Evolutionary conservation across 768 basidiomycete genomes (phyloP).

Genomic region (Amanita rubescens): DNA sequence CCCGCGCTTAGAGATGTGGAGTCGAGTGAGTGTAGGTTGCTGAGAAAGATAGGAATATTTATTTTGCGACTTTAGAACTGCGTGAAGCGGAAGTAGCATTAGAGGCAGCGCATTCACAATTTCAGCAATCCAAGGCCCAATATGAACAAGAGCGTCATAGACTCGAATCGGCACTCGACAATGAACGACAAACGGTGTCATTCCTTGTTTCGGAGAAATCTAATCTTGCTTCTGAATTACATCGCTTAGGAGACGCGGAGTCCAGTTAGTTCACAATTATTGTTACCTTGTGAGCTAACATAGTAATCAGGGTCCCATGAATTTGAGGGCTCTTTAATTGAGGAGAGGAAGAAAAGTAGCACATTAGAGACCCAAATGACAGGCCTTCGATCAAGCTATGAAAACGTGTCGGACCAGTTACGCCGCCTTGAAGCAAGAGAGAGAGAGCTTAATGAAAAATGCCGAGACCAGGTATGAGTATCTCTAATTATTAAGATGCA

Average conservation of each 20-base stretch:
- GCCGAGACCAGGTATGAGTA: conserved; percentile 42
- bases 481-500: background rate
- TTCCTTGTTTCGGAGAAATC: conserved; percentile 73
- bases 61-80: conserved; percentile 17
- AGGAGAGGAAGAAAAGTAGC: conserved; percentile 34
- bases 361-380: conserved; percentile 34
- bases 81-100: conserved; percentile 27
- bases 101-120: conserved; percentile 24
- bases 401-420: conserved; percentile 29
- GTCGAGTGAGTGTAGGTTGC: conserved; percentile 18
- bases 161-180: conserved; percentile 32
- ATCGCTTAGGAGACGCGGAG: conserved; percentile 53
- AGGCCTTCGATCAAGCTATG: conserved; percentile 33
- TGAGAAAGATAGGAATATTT: background rate
- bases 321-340: conserved; percentile 32
- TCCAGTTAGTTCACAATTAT: conserved; percentile 38
- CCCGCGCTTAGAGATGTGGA: conserved; percentile 22
- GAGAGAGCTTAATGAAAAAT: conserved; percentile 45
- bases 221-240: conserved; percentile 47
- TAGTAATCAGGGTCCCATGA: conserved; percentile 33
- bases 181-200: conserved; percentile 67
- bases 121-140: conserved; percentile 23
- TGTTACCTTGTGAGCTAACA: conserved; percentile 5
- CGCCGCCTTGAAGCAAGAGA: conserved; percentile 41
- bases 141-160: conserved; percentile 24